Evolutionary conservation across 2,329 filamentous ascomycete genomes (phyloP), one percentile per base, ranked within the genome.

Genomic region (Penicillium oxalicum): DNA sequence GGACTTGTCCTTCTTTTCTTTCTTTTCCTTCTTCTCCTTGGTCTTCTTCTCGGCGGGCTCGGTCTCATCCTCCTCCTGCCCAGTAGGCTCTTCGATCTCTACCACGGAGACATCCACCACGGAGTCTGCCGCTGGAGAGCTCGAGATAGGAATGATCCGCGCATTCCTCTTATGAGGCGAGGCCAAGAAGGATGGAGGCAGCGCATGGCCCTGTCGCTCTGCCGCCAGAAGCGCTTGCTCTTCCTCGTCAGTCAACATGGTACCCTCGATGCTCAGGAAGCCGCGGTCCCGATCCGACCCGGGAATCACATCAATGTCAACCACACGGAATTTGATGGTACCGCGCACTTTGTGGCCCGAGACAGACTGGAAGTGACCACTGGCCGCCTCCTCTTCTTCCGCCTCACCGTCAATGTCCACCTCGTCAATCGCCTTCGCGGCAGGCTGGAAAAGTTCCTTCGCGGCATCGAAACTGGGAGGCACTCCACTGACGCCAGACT

Each of bases 211-310:
- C 44, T 59, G 61, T 35, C 61, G 71, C 63, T 85, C 81, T 51
- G 79, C 74, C 7, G 76, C 74, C 40, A 80, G 71, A 28, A 87
- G 71, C 26, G 72, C 71, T 56, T 71, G 74, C 70, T 94, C 89
- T 25, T 83, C 84, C 18, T 81, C 79, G 38, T 79, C 79, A 40
- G 78, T 76, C 43, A 95, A 71, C 79, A 95, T 84, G n/a, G 88
- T 94, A 26, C 91, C 91, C 66, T 93, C 86, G 53, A 96, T 84
- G 58, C 86, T 90, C 52, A 95, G 71, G 64, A 91, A 93, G 9
- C 87, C 88, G 51, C 85, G 85, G 44, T 77, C 76, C 45, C 83
- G 82, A 55, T 86, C 88, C 40, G 83, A 79, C 27, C 84, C 86
- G 0, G 87, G 85, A 59, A 75, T 74, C 25, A 74, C 64, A 58